phyloP scores from a whole-genome alignment of 805 yeast genomes.

The Schizosaccharomyces octosporus region DNA sequence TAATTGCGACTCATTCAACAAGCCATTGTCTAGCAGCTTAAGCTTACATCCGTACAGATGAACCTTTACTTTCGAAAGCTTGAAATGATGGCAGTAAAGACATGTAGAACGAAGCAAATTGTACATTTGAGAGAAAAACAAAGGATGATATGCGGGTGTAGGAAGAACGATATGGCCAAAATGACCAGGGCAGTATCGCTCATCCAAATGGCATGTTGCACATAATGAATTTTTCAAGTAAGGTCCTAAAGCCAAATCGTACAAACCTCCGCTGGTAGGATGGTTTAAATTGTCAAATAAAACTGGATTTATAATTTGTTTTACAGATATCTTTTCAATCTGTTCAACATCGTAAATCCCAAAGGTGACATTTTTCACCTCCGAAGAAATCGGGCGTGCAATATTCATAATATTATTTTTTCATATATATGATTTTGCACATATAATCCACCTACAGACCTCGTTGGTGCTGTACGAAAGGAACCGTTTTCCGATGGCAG shows the following conservation, averaged over 20 bases:
- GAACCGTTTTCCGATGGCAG: not conserved
- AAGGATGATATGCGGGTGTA: constrained; percentile 80
- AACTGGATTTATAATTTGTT: constrained; percentile 82
- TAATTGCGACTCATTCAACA: constrained; percentile 50
- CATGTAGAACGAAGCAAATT: constrained; percentile 63
- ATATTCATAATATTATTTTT: constrained; percentile 48
- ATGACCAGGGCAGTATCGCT: constrained; percentile 89
- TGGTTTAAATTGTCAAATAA: constrained; percentile 93
- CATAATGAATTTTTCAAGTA: constrained; percentile 28
- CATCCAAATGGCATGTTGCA: constrained; percentile 89
- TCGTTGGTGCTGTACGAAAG: not conserved
- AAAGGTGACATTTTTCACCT: constrained; percentile 77
- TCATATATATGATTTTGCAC: not conserved
- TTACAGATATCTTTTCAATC: constrained; percentile 66
- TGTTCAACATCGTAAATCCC: constrained; percentile 63
- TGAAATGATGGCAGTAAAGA: constrained; percentile 72
- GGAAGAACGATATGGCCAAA: constrained; percentile 96
- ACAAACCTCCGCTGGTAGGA: constrained; percentile 79
- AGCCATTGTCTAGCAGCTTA: constrained; percentile 64
- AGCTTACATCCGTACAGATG: constrained; percentile 61
- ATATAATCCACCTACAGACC: constrained; percentile 1
- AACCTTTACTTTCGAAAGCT: constrained; percentile 39
- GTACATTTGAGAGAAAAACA: constrained; percentile 79
- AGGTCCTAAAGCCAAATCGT: constrained; percentile 89
- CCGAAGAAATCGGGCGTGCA: constrained; percentile 87